Evolutionary conservation across 805 yeast species (phyloP), one percentile per base, ranked within the genome.

Genomic region (Candida peoriensis): DNA sequence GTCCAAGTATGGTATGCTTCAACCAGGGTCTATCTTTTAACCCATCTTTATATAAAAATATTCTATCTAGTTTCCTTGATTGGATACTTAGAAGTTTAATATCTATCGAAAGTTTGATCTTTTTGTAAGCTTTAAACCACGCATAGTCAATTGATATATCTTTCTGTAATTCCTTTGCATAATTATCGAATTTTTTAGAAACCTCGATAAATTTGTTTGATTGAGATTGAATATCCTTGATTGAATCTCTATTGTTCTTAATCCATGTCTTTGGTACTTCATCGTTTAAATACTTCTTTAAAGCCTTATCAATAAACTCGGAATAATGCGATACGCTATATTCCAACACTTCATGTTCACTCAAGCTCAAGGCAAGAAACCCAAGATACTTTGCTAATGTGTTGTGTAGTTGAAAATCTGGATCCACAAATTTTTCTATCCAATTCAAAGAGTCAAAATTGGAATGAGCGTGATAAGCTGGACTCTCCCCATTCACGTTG

Each of bases 81-180:
- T 72, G 74, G 34, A 63, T 60, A 44, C 80, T 79, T 6, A 74
- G 59, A 20, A 72, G 54, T 37, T 79, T 72, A 37, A 81, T 63
- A 36, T 71, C 70, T 12, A 81, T 70, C 33, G 77, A 79, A 5
- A 78, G 64, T 33, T 62, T 68, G 24, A 84, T 50, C 55, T 86
- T 86, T 43, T 66, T 71, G 44, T 66, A 70, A 34, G 70, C 60
- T 42, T 70, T 65, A 62, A 80, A 86, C 88, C 95, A 82, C 2
- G 96, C 88, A 47, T 73, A 81, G 47, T 86, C 97, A 28, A 68
- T 61, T 1, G 67, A 57, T 36, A 78, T 72, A 22, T 70, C 66
- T 2, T 60, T 57, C 42, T 75, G 77, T 19, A 85, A 63, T 2
- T 63, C 53, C 4, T 50, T 48, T 14, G 70, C 67, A 41, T 67